These are phyloP conservation scores for Prinsepia uniflora DNA, from an alignment of 306 rosid species.

Conservation along the genomic window DNA sequence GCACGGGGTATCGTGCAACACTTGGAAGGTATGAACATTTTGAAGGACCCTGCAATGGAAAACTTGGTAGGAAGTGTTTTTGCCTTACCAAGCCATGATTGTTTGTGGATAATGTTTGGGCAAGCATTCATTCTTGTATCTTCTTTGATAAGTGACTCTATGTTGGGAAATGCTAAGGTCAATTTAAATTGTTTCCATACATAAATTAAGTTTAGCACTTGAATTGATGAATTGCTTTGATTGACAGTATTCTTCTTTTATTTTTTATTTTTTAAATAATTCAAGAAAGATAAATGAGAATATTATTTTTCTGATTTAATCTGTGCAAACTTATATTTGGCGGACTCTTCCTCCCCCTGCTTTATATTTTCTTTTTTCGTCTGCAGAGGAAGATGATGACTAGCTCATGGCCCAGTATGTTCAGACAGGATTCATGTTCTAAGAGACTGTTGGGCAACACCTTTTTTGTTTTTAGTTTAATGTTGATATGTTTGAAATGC, in stretches of 20 bases:
- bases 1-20: neutral
- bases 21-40: neutral
- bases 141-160: neutral
- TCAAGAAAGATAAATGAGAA: neutral
- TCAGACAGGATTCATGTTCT: constrained; percentile 15
- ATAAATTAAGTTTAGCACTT: neutral
- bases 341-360: neutral
- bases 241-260: neutral
- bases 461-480: neutral
- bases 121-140: neutral
- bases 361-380: constrained; percentile 18
- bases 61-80: neutral
- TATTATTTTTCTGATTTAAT: neutral
- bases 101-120: neutral
- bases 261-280: neutral
- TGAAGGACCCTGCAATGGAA: neutral
- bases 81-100: neutral
- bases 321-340: neutral
- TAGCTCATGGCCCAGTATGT: constrained; percentile 27
- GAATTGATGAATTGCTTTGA: neutral
- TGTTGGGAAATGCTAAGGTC: neutral
- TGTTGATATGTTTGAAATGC: constrained; percentile 35
- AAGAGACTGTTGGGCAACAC: constrained; percentile 6
- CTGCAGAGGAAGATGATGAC: constrained; percentile 63
- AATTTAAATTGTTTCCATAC: neutral